phyloP scores from a whole-genome alignment of 805 yeast genomes.

The Scheffersomyces stipitis region DNA sequence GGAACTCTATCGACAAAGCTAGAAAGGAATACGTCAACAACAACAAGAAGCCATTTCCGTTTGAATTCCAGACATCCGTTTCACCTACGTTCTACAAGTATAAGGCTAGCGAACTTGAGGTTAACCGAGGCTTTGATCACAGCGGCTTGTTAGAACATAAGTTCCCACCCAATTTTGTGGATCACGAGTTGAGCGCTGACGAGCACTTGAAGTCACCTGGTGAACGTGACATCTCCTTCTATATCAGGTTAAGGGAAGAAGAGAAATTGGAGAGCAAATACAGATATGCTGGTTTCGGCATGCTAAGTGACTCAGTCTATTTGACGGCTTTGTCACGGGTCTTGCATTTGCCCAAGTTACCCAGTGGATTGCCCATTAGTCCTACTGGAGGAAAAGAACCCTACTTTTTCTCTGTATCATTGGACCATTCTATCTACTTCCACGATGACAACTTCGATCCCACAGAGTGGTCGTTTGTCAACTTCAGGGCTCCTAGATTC shows the following conservation, averaged over 20 bases:
- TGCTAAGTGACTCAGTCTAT: slow-evolving; percentile 32
- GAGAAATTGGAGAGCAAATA: slow-evolving; percentile 12
- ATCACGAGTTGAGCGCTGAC: slow-evolving; percentile 18
- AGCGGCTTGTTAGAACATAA: slow-evolving; percentile 22
- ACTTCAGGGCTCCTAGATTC: slow-evolving; percentile 27
- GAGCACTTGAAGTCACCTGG: slow-evolving; percentile 25
- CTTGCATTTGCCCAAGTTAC: slow-evolving; percentile 23
- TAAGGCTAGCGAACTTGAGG: slow-evolving; percentile 16
- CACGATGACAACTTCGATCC: slow-evolving; percentile 38
- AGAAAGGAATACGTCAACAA: slow-evolving; percentile 13
- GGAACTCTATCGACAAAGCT: slow-evolving; percentile 22
- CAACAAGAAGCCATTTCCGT: slow-evolving; percentile 23
- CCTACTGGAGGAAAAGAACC: slow-evolving; percentile 23
- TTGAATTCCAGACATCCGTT: slow-evolving; percentile 28
- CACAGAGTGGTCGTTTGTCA: slow-evolving; percentile 29
- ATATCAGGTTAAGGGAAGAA: slow-evolving; percentile 28
- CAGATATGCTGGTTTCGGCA: slow-evolving; percentile 32
- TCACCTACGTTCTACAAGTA: slow-evolving; percentile 20
- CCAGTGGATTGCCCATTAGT: slow-evolving; percentile 9
- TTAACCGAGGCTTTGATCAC: slow-evolving; percentile 14
- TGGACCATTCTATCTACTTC: slow-evolving; percentile 36
- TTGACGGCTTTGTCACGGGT: slow-evolving; percentile 29
- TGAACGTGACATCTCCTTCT: slow-evolving; percentile 33
- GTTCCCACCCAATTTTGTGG: slow-evolving; percentile 26
- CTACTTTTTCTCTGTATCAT: slow-evolving; percentile 30